Evolutionary conservation across 495 filamentous ascomycete genomes (phyloP).

Genomic region (Aspergillus heteromorphus): DNA sequence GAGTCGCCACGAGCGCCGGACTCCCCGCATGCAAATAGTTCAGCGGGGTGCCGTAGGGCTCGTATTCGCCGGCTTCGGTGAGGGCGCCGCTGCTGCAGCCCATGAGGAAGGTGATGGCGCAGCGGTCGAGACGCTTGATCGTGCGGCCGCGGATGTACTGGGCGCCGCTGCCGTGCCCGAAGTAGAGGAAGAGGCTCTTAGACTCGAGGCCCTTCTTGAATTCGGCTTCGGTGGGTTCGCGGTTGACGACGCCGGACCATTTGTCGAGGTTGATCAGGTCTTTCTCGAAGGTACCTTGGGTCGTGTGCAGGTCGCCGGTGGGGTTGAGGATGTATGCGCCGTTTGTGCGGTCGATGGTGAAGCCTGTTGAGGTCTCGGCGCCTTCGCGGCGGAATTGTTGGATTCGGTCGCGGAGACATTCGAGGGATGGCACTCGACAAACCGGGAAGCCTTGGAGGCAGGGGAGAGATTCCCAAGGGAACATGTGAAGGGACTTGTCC

Average conservation of each 20-base stretch:
- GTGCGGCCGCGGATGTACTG: conserved; percentile 83
- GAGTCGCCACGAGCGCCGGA: conserved; percentile 76
- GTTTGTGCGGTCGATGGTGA: conserved; percentile 50
- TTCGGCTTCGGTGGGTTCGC: conserved; percentile 69
- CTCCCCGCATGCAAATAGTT: conserved; percentile 84
- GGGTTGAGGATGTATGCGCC: conserved; percentile 90
- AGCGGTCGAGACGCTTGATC: conserved; percentile 67
- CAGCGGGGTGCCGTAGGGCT: conserved; percentile 81
- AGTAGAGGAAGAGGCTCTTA: conserved; percentile 76
- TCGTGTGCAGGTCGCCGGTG: conserved; percentile 71
- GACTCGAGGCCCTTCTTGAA: conserved; percentile 58
- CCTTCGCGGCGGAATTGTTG: conserved; percentile 40
- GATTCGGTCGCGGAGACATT: conserved; percentile 67
- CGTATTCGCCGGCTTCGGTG: conserved; percentile 78
- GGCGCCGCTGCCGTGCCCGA: conserved; percentile 91
- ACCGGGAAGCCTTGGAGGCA: conserved; percentile 76
- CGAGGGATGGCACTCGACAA: conserved; percentile 77
- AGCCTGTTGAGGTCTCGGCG: conserved; percentile 13
- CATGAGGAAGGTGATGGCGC: conserved; percentile 84
- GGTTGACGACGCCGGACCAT: conserved; percentile 64
- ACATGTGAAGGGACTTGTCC: conserved; percentile 80
- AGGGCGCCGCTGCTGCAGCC: conserved; percentile 80
- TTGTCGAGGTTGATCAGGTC: conserved; percentile 48
- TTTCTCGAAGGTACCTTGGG: conserved; percentile 65
- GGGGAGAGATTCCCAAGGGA: conserved; percentile 94